Conservation (phyloP, 2,329 filamentous ascomycete species). For the Mycosphaerella arachidis region DNA sequence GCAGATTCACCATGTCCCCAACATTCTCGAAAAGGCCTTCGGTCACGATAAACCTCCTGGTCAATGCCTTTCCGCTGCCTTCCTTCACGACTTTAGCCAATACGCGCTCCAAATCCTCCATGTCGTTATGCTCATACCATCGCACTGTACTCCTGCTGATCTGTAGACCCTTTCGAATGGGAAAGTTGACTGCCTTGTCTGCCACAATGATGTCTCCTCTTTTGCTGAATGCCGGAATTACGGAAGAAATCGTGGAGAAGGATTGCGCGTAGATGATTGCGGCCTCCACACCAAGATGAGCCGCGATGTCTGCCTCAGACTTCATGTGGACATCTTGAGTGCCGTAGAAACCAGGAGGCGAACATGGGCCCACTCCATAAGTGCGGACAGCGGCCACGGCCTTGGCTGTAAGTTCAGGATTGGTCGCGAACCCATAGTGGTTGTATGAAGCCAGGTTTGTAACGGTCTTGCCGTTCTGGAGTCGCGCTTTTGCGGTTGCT, state of each 20-base stretch:
- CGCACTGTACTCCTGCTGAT: conserved; percentile 84
- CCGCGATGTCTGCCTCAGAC: conserved; percentile 87
- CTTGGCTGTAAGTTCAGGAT: conserved; percentile 89
- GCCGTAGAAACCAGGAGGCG: conserved; percentile 95
- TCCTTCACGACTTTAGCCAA: conserved; percentile 83
- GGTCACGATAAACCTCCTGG: conserved; percentile 89
- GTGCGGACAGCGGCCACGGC: conserved; percentile 89
- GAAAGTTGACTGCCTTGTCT: conserved; percentile 87
- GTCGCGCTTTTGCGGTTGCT: conserved; percentile 83
- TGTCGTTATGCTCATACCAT: conserved; percentile 95
- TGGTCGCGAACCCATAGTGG: conserved; percentile 94
- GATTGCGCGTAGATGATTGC: conserved; percentile 96
- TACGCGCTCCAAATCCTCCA: conserved; percentile 84
- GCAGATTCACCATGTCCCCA: conserved; percentile 79
- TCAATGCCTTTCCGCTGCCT: conserved; percentile 81
- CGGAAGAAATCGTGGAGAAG: conserved; percentile 93
- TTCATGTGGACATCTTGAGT: conserved; percentile 98
- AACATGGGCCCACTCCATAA: conserved; percentile 94
- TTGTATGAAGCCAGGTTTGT: conserved; percentile 94
- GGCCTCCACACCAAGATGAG: conserved; percentile 78
- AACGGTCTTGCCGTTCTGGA: conserved; percentile 71
- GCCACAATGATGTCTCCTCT: conserved; percentile 95
- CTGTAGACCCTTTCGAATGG: conserved; percentile 90
- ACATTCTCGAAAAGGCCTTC: conserved; percentile 90
- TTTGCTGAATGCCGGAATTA: conserved; percentile 96